Evolutionary conservation across 768 basidiomycete species (phyloP).

Genomic region (Hemileccinum rubropunctum): DNA sequence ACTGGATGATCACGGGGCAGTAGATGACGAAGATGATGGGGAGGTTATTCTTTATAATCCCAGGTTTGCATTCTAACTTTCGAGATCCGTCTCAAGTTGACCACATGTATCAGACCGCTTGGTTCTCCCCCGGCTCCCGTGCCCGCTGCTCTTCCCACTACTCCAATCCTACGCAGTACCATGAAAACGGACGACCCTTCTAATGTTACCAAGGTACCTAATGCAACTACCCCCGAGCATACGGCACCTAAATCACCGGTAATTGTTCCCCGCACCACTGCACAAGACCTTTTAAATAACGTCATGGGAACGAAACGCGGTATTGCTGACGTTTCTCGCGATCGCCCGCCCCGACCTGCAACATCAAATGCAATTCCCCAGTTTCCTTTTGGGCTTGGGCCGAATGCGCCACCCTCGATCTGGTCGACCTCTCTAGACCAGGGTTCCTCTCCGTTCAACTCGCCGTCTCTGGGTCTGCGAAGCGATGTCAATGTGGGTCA

Average conservation of each 20-base stretch:
- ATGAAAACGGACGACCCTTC: constrained; percentile 6
- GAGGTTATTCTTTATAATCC: constrained; percentile 79
- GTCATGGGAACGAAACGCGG: constrained; percentile 23
- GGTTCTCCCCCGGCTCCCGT: constrained; percentile 17
- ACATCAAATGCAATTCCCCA: constrained; percentile 36
- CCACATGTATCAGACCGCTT: constrained; percentile 10
- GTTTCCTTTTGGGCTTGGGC: constrained; percentile 53
- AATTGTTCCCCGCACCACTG: constrained; percentile 46
- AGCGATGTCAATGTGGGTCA: constrained; percentile 12
- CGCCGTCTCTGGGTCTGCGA: constrained; percentile 11
- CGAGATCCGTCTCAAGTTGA: constrained; percentile 6
- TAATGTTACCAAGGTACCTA: neutral
- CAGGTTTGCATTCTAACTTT: constrained; percentile 37
- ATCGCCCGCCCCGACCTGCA: constrained; percentile 8
- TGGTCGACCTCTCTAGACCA: constrained; percentile 65
- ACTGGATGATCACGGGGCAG: constrained; percentile 33
- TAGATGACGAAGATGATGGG: constrained; percentile 50
- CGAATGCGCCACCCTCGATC: constrained; percentile 53
- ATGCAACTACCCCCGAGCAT: constrained; percentile 18
- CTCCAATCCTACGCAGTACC: constrained; percentile 10
- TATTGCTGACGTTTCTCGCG: constrained; percentile 14
- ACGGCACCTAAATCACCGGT: constrained; percentile 25
- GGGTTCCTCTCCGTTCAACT: constrained; percentile 20
- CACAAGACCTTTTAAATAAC: constrained; percentile 63
- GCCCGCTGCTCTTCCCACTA: constrained; percentile 17